Conservation (phyloP, 2,329 filamentous ascomycete genomes). For the Nothopassalora personata region DNA sequence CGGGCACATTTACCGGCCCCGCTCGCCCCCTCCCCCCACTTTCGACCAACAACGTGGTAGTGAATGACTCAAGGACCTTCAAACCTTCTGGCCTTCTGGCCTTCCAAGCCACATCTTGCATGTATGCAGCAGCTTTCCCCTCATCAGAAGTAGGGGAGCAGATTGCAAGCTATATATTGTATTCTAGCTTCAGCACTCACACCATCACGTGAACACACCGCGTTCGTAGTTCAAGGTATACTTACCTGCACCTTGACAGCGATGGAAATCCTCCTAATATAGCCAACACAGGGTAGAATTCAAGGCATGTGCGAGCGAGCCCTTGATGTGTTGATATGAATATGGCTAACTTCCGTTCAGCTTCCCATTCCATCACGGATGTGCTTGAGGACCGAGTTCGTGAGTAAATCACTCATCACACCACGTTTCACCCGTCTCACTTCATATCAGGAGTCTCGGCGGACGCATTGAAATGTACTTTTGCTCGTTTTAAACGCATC, state of each 20-base stretch:
- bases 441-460: neutral
- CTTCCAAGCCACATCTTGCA: too few relatives aligned
- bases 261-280: too few relatives aligned
- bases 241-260: neutral
- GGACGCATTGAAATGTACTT: neutral
- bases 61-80: too few relatives aligned
- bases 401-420: neutral
- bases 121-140: neutral
- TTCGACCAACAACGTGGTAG: too few relatives aligned
- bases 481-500: neutral
- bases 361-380: neutral
- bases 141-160: neutral
- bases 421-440: neutral
- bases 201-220: neutral
- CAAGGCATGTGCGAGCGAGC: neutral
- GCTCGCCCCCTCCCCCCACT: too few relatives aligned
- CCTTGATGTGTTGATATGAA: too few relatives aligned
- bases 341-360: neutral
- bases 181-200: neutral
- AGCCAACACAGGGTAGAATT: neutral
- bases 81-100: too few relatives aligned
- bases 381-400: conserved; percentile 4
- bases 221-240: conserved; percentile 2
- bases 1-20: too few relatives aligned
- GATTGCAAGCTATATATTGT: neutral